Percentiles rank a stretch among this genome's conserved stretches.
phyloP scores from a whole-genome alignment of 495 filamentous ascomycete species.

The Rostrohypoxylon terebratum region DNA sequence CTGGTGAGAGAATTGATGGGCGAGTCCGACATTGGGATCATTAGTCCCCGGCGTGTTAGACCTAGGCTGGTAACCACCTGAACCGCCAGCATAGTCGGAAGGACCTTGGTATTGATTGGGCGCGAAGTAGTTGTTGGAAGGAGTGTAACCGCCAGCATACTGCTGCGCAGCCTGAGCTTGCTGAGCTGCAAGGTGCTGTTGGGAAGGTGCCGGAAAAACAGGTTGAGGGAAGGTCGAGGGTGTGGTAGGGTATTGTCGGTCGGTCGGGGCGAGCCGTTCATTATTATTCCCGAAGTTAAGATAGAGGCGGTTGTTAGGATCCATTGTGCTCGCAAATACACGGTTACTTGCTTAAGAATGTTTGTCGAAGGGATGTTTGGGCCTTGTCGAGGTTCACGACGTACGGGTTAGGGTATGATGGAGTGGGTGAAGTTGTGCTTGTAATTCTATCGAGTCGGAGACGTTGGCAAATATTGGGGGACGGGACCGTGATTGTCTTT shows the following conservation, averaged over 20 bases:
- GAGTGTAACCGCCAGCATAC: slow-evolving; percentile 60
- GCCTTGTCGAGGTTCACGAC: background rate
- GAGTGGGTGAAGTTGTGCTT: background rate
- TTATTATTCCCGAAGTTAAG: slow-evolving; percentile 79
- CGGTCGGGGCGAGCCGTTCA: slow-evolving; percentile 72
- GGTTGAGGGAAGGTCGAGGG: slow-evolving; percentile 96
- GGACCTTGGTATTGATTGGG: slow-evolving; percentile 51
- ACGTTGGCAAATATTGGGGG: background rate
- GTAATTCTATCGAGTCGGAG: background rate
- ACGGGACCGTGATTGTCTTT: background rate
- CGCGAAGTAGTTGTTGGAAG: slow-evolving; percentile 74
- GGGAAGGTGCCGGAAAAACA: slow-evolving; percentile 68
- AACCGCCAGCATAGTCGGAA: slow-evolving; percentile 37
- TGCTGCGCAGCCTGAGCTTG: slow-evolving; percentile 58
- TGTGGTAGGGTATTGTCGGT: slow-evolving; percentile 93
- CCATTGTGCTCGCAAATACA: slow-evolving; percentile 52
- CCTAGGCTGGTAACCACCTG: slow-evolving; percentile 66
- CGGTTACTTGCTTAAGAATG: background rate
- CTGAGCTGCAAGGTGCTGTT: slow-evolving; percentile 63
- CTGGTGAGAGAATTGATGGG: slow-evolving; percentile 97
- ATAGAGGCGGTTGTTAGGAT: slow-evolving; percentile 72
- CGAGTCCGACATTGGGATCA: slow-evolving; percentile 84
- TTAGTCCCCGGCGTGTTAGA: slow-evolving; percentile 67
- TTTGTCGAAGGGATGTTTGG: background rate
- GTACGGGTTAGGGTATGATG: background rate